Conservation (phyloP, 1,284 basidiomycete genomes). For the Sanghuangporus sanghuang region DNA sequence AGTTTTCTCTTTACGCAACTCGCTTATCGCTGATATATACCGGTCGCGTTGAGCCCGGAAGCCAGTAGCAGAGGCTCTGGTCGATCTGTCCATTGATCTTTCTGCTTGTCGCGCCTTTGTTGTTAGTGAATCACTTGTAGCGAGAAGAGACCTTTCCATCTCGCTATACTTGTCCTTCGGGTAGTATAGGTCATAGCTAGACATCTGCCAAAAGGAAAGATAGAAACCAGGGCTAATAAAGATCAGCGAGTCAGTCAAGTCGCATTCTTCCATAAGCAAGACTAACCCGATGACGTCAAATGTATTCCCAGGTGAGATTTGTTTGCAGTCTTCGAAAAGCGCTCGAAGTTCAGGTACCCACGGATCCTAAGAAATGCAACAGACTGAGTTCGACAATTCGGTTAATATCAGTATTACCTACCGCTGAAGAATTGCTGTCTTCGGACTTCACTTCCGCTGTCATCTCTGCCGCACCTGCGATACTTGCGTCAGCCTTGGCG, state of each 20-base stretch:
- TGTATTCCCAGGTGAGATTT: slow-evolving; percentile 59
- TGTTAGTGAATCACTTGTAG: slow-evolving; percentile 60
- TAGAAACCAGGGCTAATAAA: slow-evolving; percentile 77
- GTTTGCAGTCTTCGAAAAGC: slow-evolving; percentile 66
- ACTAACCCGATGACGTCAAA: slow-evolving; percentile 69
- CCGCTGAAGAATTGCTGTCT: slow-evolving; percentile 13
- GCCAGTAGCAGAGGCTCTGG: neutral
- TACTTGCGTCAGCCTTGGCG: slow-evolving; percentile 36
- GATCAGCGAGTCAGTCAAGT: slow-evolving; percentile 3
- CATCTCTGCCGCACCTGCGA: slow-evolving; percentile 13
- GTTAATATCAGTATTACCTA: neutral
- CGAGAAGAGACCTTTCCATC: slow-evolving; percentile 51
- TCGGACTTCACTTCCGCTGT: slow-evolving; percentile 5
- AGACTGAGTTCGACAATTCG: neutral
- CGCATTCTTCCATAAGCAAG: neutral
- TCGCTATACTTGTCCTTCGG: slow-evolving; percentile 68
- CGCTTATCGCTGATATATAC: neutral
- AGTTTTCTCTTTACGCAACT: slow-evolving; percentile 18
- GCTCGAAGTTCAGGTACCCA: slow-evolving; percentile 71
- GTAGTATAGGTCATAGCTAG: slow-evolving; percentile 80
- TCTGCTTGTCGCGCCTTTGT: slow-evolving; percentile 52
- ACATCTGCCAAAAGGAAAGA: slow-evolving; percentile 92
- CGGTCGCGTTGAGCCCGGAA: slow-evolving; percentile 11
- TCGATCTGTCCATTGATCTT: slow-evolving; percentile 35
- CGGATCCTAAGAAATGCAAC: slow-evolving; percentile 36